Evolutionary conservation across 805 yeast genomes (phyloP).

Genomic region (Wickerhamiella alocasiicola): DNA sequence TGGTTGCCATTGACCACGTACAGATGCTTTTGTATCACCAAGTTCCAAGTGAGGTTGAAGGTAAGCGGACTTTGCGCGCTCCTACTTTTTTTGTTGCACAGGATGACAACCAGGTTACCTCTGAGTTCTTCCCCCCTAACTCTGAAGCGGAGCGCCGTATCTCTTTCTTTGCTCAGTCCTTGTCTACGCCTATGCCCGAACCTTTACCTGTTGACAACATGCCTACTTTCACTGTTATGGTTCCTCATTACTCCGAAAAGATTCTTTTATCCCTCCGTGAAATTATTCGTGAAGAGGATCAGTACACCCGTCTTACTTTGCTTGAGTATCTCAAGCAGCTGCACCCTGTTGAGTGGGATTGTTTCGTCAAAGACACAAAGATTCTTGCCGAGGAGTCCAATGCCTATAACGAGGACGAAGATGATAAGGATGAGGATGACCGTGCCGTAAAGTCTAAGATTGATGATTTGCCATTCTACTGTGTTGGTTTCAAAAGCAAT

Average conservation of each 20-base stretch:
- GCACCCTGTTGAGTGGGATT: slow-evolving; percentile 96
- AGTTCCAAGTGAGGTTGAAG: slow-evolving; percentile 96
- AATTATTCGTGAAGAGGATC: slow-evolving; percentile 94
- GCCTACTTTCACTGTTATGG: slow-evolving; percentile 96
- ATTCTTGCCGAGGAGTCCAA: slow-evolving; percentile 90
- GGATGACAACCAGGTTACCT: slow-evolving; percentile 86
- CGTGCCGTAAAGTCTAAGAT: slow-evolving; percentile 73
- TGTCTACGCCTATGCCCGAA: slow-evolving; percentile 97
- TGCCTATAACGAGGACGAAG: slow-evolving; percentile 44
- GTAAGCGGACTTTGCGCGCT: slow-evolving; percentile 95
- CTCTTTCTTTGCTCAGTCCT: slow-evolving; percentile 96
- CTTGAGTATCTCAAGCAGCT: slow-evolving; percentile 89
- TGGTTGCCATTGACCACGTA: slow-evolving; percentile 95
- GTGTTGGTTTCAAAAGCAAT: slow-evolving; percentile 95
- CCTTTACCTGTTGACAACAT: slow-evolving; percentile 98
- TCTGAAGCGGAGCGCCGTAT: slow-evolving; percentile 99
- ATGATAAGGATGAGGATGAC: slow-evolving; percentile 39
- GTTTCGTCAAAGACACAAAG: slow-evolving; percentile 93
- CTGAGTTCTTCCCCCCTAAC: slow-evolving; percentile 93
- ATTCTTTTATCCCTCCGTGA: slow-evolving; percentile 86
- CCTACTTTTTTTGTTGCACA: slow-evolving; percentile 98
- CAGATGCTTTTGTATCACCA: slow-evolving; percentile 95
- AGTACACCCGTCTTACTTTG: slow-evolving; percentile 85
- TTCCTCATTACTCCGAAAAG: slow-evolving; percentile 95
- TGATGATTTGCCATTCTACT: slow-evolving; percentile 86